Conservation (phyloP, 179 eudicot genomes). For the Actinidia arguta region DNA sequence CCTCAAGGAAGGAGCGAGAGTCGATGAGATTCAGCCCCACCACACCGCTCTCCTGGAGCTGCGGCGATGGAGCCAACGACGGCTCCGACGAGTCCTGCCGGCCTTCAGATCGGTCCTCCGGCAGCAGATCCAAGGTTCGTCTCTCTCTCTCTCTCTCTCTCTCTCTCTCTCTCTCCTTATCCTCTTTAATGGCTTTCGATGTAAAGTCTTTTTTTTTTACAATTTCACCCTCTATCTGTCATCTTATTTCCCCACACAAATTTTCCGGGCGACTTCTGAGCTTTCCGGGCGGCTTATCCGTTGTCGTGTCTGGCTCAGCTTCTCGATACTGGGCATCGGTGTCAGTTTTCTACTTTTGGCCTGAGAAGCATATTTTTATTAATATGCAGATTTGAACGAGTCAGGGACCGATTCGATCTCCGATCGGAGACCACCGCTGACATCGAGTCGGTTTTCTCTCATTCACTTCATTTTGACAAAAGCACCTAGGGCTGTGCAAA, state of each 20-base stretch:
- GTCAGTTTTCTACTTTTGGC: too few relatives aligned
- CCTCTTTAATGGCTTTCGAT: too few relatives aligned
- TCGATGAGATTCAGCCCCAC: conserved; percentile 54
- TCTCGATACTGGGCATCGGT: too few relatives aligned
- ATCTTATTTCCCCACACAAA: not conserved
- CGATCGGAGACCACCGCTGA: too few relatives aligned
- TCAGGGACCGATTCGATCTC: too few relatives aligned
- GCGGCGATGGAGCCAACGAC: conserved; percentile 34
- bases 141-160: too few relatives aligned
- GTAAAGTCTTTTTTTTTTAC: not conserved
- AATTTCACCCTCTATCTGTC: not conserved
- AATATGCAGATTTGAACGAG: too few relatives aligned
- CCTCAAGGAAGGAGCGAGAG: conserved; percentile 20
- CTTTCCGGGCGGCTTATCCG: conserved; percentile 12
- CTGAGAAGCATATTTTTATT: too few relatives aligned
- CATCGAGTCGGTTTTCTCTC: too few relatives aligned
- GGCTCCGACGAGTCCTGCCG: conserved; percentile 46
- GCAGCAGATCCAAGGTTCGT: conserved; percentile 56
- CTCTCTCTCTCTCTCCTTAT: too few relatives aligned
- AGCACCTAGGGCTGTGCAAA: too few relatives aligned
- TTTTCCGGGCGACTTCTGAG: not conserved
- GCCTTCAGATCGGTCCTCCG: conserved; percentile 16
- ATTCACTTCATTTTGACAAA: too few relatives aligned
- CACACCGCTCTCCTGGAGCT: conserved; percentile 58
- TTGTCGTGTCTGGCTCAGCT: not conserved